These are phyloP conservation scores for Kwoniella newhampshirensis DNA, from an alignment of 768 basidiomycete genomes.

Conservation along the genomic window DNA sequence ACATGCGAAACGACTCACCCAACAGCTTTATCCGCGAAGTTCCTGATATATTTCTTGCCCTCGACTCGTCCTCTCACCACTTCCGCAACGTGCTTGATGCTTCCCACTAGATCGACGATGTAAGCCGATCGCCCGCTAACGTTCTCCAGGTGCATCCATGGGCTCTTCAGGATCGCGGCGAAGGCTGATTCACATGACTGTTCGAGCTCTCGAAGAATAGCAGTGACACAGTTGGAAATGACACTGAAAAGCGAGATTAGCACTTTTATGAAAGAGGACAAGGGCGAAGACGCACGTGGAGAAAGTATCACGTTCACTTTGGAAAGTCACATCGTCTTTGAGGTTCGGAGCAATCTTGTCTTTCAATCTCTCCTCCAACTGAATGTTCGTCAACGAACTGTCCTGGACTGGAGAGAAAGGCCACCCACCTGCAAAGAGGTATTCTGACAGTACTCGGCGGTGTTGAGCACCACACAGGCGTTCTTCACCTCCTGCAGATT, in stretches of 20 bases:
- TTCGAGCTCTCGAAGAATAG: slow-evolving; percentile 82
- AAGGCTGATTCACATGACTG: slow-evolving; percentile 76
- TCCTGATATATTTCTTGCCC: slow-evolving; percentile 90
- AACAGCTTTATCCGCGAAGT: slow-evolving; percentile 88
- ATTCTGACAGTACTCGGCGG: slow-evolving; percentile 92
- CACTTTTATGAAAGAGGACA: neutral
- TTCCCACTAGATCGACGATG: slow-evolving; percentile 70
- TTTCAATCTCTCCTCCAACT: slow-evolving; percentile 91
- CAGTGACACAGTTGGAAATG: slow-evolving; percentile 76
- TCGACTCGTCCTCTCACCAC: slow-evolving; percentile 77
- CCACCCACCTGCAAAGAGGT: slow-evolving; percentile 76
- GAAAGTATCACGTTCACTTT: slow-evolving; percentile 83
- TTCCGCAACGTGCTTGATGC: slow-evolving; percentile 73
- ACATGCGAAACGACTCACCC: slow-evolving; percentile 61
- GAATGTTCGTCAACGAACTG: slow-evolving; percentile 7
- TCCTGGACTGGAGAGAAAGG: neutral
- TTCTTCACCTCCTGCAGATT: slow-evolving; percentile 75
- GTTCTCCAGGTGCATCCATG: slow-evolving; percentile 75
- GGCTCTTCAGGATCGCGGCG: slow-evolving; percentile 68
- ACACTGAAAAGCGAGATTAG: slow-evolving; percentile 58
- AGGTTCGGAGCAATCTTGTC: slow-evolving; percentile 74
- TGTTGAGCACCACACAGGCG: slow-evolving; percentile 88
- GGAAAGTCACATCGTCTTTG: slow-evolving; percentile 76
- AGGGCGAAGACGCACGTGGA: slow-evolving; percentile 63
- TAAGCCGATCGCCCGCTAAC: slow-evolving; percentile 86